Base-by-base conservation (phyloP, 1,284 basidiomycete species). In the Neolentinus lepideus region DNA sequence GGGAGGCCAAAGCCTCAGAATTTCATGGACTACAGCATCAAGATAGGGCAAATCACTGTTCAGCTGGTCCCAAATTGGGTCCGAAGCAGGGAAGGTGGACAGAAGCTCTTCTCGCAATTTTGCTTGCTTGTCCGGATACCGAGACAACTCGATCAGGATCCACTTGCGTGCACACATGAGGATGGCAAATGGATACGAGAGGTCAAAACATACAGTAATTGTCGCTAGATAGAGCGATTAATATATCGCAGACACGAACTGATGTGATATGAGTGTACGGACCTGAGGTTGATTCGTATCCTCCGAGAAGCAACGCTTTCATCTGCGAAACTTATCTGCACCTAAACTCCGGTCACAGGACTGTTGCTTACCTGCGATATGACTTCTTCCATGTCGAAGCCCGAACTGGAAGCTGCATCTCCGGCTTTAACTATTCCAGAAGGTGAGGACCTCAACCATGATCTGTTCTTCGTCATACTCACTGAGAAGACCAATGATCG, bases 311-410 rank as follows among this genome's bases (percentile, higher is more conserved):
- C 11, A 72, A 52, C 0, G 63, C 54, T 48, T 64, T 69, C 67
- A 71, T 65, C 63, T 64, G 25, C 8, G 19, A 47, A 21, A 47
- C 51, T 29, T 35, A 27, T n/a, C 9, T 2, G 36, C 36, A 22
- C 24, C 19, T 25, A 19, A 29, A n/a, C n/a, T 16, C 10, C 33
- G 46, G 38, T 33, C 22, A 46, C 12, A 12, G n/a, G 21, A 8
- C 4, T 1, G 36, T 4, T 35, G 26, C 54, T 58, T 54, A 68
- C 71, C 70, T 85, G 81, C 0, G 85, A 82, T 45, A 84, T 60
- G 19, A 91, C 80, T 64, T 92, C 90, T 21, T 83, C 81, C 52
- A 81, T 75, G 2, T 80, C 76, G 74, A 91, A 75, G 45, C 70
- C 71, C 51, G 80, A 64, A 21, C 68, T 69, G 0, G 71, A 66